A percentile compares a stretch with the other conserved stretches of the same genome.
Evolutionary conservation across 768 basidiomycete species (phyloP).

Genomic region (Pleurotus tuoliensis): DNA sequence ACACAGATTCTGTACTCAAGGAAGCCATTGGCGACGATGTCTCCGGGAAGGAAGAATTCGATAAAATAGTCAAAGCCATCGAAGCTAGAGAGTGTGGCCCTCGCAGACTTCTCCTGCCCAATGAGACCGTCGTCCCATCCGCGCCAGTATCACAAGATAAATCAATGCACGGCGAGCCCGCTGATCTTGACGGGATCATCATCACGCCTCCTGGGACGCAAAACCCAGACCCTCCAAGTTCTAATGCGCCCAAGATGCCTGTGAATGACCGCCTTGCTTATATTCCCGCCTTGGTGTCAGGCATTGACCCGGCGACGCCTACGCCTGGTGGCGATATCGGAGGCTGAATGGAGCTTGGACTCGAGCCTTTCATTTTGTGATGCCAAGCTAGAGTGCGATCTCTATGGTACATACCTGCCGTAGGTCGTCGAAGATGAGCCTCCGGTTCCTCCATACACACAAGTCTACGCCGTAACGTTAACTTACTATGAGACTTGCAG

Average conservation of each 20-base stretch:
- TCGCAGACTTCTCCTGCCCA: not conserved
- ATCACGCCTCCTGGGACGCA: conserved; percentile 50
- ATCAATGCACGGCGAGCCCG: not conserved
- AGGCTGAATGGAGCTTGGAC: conserved; percentile 31
- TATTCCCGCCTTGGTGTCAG: conserved; percentile 35
- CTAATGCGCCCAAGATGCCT: conserved; percentile 46
- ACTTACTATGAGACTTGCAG: too few species aligned
- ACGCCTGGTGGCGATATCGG: conserved; percentile 24
- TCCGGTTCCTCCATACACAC: too few species aligned
- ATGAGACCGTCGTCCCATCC: conserved; percentile 16
- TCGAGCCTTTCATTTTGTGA: conserved; percentile 41
- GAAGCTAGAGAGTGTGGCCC: conserved; percentile 28
- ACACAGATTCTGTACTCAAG: conserved; percentile 39
- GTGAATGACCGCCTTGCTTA: conserved; percentile 31
- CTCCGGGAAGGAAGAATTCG: conserved; percentile 63
- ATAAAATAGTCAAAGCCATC: conserved; percentile 49
- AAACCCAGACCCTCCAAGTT: conserved; percentile 56
- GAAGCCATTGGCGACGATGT: conserved; percentile 38
- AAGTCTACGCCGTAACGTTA: too few species aligned
- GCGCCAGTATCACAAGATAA: conserved; percentile 17
- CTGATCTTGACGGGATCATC: conserved; percentile 1
- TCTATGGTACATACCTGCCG: not conserved
- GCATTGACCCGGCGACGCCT: conserved; percentile 44
- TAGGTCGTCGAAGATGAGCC: too few species aligned
- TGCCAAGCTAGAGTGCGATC: conserved; percentile 41